These are phyloP conservation scores for Reticulascus tulasneorum DNA, from an alignment of 2,329 filamentous ascomycete genomes.

Conservation along the genomic window DNA sequence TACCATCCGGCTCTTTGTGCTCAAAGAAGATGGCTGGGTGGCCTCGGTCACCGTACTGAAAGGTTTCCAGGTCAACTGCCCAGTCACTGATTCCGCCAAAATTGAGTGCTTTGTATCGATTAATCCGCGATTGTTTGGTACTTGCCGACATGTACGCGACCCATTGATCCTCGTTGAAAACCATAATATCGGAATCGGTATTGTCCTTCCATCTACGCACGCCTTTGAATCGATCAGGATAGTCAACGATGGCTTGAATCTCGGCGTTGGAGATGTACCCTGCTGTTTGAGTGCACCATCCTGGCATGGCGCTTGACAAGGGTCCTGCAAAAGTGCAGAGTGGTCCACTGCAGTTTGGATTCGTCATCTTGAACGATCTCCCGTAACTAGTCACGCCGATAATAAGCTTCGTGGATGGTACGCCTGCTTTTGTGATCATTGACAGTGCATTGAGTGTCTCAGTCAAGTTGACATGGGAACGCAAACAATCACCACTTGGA, in stretches of 20 bases:
- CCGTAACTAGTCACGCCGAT: constrained; percentile 1
- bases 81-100: constrained; percentile 27
- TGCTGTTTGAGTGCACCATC: constrained; percentile 22
- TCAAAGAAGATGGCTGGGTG: too few species aligned
- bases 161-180: constrained; percentile 26
- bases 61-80: constrained; percentile 29
- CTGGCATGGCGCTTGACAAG: constrained; percentile 18
- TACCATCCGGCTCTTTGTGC: too few species aligned
- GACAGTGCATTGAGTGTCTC: constrained; percentile 21
- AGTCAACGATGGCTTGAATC: too few species aligned
- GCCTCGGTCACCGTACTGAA: too few species aligned
- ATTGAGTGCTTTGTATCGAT: constrained; percentile 18
- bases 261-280: constrained; percentile 29
- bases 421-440: not conserved
- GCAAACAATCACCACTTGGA: constrained; percentile 27
- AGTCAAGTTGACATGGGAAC: constrained; percentile 34
- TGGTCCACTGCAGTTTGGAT: constrained; percentile 10
- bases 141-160: constrained; percentile 27
- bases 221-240: too few species aligned
- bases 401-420: not conserved
- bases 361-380: not conserved
- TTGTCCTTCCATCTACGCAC: constrained; percentile 2
- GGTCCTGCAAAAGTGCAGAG: constrained; percentile 21
- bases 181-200: not conserved
- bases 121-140: constrained; percentile 18